Percentiles rank a stretch among this genome's conserved stretches.
These are phyloP conservation scores for Fusarium sp. DNA, from an alignment of 2,329 filamentous ascomycete genomes.

Conservation along the genomic window DNA sequence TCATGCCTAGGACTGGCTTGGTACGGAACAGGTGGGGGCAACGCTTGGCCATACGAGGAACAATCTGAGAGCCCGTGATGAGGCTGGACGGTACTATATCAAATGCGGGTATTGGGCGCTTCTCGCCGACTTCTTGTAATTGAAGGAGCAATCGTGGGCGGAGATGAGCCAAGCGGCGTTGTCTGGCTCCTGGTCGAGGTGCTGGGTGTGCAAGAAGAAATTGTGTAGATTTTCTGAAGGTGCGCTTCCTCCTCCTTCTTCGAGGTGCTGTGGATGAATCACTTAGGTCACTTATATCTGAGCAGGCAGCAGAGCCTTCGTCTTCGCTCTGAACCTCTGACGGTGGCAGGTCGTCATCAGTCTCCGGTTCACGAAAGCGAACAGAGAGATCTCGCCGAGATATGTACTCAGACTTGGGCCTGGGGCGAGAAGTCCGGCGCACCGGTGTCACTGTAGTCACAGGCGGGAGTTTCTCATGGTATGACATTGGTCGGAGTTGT, in stretches of 20 bases:
- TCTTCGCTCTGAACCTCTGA: conserved; percentile 56
- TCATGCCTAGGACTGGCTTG: conserved; percentile 70
- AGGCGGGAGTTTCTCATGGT: conserved; percentile 38
- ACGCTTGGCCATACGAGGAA: conserved; percentile 66
- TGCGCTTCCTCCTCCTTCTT: conserved; percentile 54
- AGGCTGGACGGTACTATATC: conserved; percentile 78
- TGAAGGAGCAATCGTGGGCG: conserved; percentile 77
- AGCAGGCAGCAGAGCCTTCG: conserved; percentile 54
- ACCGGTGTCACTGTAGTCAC: conserved; percentile 20
- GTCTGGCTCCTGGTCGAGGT: conserved; percentile 66
- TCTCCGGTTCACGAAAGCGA: conserved; percentile 55
- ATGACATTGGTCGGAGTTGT: conserved; percentile 37
- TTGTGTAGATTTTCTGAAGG: conserved; percentile 66
- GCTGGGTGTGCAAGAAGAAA: conserved; percentile 76
- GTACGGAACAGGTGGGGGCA: conserved; percentile 72
- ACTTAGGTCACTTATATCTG: conserved; percentile 57
- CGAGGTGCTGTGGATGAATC: conserved; percentile 55
- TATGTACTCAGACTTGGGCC: conserved; percentile 52
- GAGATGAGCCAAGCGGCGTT: conserved; percentile 72
- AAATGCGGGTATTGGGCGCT: conserved; percentile 72
- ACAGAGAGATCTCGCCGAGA: conserved; percentile 56
- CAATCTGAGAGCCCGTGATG: conserved; percentile 64
- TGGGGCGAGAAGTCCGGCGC: conserved; percentile 38
- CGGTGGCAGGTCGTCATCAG: conserved; percentile 40
- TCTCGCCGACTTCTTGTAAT: conserved; percentile 71